Percentiles rank a stretch among this genome's conserved stretches.
These are phyloP conservation scores for Gaertneriomyces semiglobifer DNA, from an alignment of 192 early-diverging fungal species.

Conservation along the genomic window DNA sequence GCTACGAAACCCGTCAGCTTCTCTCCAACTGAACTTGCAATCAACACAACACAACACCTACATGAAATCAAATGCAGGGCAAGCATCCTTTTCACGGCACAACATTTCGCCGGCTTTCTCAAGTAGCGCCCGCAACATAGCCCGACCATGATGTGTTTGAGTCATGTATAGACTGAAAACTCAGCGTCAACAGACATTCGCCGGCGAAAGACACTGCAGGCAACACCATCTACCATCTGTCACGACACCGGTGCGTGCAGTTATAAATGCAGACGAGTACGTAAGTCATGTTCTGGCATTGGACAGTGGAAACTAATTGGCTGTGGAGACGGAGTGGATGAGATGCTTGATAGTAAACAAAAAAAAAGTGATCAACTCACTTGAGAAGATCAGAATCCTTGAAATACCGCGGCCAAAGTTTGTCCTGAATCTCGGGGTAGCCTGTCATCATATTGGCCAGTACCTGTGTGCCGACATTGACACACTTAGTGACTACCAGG, in stretches of 20 bases:
- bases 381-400: slow-evolving; percentile 34
- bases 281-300: slow-evolving; percentile 31
- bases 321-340: slow-evolving; percentile 13
- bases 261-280: slow-evolving; percentile 45
- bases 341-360: no score
- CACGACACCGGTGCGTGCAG: slow-evolving; percentile 35
- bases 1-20: not conserved
- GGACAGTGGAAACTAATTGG: slow-evolving; percentile 31
- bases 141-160: slow-evolving; percentile 13
- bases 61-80: slow-evolving; percentile 28
- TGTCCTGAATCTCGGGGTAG: slow-evolving; percentile 42
- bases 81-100: slow-evolving; percentile 1
- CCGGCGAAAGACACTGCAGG: not conserved
- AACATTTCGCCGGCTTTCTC: slow-evolving; percentile 6
- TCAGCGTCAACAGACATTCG: not conserved
- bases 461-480: slow-evolving; percentile 47
- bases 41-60: not conserved
- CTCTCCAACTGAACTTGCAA: not conserved
- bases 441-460: slow-evolving; percentile 53
- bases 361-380: slow-evolving; percentile 27
- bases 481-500: slow-evolving; percentile 20
- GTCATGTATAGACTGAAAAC: slow-evolving; percentile 17
- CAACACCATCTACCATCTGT: slow-evolving; percentile 20
- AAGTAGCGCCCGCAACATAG: slow-evolving; percentile 20
- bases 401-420: slow-evolving; percentile 46